Conservation (phyloP, 306 rosid genomes). For the Lathyrus tuberosus region DNA sequence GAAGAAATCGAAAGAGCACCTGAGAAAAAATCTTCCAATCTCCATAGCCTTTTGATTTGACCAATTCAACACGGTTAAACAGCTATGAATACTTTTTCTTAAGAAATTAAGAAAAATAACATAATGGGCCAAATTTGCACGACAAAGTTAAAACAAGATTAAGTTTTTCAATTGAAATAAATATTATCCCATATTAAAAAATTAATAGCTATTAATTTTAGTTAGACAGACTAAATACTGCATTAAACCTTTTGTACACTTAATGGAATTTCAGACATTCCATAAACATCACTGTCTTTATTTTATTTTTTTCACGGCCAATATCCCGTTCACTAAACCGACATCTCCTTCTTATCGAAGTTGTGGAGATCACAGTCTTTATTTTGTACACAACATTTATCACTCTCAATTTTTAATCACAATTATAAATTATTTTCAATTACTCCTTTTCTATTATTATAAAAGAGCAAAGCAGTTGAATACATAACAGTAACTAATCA, state of each 20-base stretch:
- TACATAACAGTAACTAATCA: slow-evolving; percentile 18
- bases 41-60: no score
- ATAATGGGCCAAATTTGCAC: no score
- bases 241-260: slow-evolving; percentile 32
- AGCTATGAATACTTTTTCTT: background rate
- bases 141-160: no score
- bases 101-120: no score
- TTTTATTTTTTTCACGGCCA: no score
- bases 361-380: no score
- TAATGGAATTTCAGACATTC: slow-evolving; percentile 23
- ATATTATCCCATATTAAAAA: no score
- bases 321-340: no score
- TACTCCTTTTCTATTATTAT: slow-evolving; percentile 21
- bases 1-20: no score
- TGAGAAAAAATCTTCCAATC: no score
- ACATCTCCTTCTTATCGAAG: no score
- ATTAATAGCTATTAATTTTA: slow-evolving; percentile 12
- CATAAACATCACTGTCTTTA: slow-evolving; percentile 21
- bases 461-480: background rate
- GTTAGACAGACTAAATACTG: slow-evolving; percentile 29
- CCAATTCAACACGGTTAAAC: slow-evolving; percentile 26
- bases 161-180: no score
- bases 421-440: background rate
- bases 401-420: slow-evolving; percentile 20
- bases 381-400: slow-evolving; percentile 26